Conservation (phyloP, 2,329 filamentous ascomycete genomes). For the Raffaelea deltoideospora region DNA sequence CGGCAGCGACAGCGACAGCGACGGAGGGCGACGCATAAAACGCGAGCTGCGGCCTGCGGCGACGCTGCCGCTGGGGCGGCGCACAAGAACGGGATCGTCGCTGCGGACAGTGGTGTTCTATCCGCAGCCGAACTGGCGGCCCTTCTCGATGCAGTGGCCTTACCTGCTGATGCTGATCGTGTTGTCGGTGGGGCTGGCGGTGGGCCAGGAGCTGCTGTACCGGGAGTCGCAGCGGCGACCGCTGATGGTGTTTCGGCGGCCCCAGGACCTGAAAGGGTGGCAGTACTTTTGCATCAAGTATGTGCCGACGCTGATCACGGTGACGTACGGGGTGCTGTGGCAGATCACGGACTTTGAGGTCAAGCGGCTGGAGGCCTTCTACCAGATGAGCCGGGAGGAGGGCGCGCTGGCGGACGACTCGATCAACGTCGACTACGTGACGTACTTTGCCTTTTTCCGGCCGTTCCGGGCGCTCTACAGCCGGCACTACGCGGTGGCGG, state of each 20-base stretch:
- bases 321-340: conserved; percentile 49
- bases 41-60: too few species aligned
- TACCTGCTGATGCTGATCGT: conserved; percentile 39
- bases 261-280: conserved; percentile 32
- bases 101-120: conserved; percentile 37
- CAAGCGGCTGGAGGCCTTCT: conserved; percentile 50
- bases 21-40: too few species aligned
- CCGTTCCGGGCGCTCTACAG: conserved; percentile 47
- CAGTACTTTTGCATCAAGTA: conserved; percentile 51
- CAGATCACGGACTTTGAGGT: conserved; percentile 52
- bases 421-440: conserved; percentile 62
- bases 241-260: conserved; percentile 32
- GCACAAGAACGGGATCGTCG: conserved; percentile 19
- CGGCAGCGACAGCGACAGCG: not conserved
- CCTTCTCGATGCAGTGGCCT: conserved; percentile 47
- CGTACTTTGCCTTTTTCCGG: conserved; percentile 48
- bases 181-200: conserved; percentile 36
- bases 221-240: conserved; percentile 29
- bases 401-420: conserved; percentile 49
- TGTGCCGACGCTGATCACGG: conserved; percentile 43
- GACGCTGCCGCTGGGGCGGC: conserved; percentile 8
- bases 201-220: conserved; percentile 38
- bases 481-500: conserved; percentile 52
- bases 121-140: conserved; percentile 52
- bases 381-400: conserved; percentile 44